Base-by-base conservation (phyloP, 2,329 filamentous ascomycete genomes). In the Pseudogymnoascus sp. region DNA sequence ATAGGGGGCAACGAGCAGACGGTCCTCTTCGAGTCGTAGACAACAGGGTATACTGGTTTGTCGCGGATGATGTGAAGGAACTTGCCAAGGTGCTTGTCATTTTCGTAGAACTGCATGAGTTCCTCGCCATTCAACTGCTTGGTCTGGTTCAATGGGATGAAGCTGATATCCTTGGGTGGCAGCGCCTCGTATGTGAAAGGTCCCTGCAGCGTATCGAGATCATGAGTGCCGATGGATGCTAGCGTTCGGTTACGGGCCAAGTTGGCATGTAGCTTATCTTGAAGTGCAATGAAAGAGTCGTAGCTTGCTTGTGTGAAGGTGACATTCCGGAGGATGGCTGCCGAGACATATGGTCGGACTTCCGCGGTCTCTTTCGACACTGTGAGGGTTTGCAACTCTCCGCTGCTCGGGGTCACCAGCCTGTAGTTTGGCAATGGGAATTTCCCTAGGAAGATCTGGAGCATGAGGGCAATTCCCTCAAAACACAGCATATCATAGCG, bases 211-310 rank as follows among this genome's bases (percentile, higher is more conserved):
- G 91, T 97, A 73, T 97, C 92, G 66, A 97, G 81, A 74, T 99
- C 93, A 76, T 99, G 94, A 3, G 94, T 99, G 69, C 94, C 94
- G 72, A 99, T 97, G 21, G 93, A 90, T n/a, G 97, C 93, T 55
- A 99, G 79, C 0, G 93, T 97, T 70, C 94, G 82, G 76, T 97
- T 90, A 65, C 94, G 86, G 59, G 94, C 95, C 68, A 99, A 80
- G 73, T 99, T 99, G 74, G 93, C 89, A 79, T 99, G 94, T 58
- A 99, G 84, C 80, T 99, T 99, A 78, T 99, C 95, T 79, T 99
- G 94, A 58, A 99, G 83, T 63, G 88, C 85, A 74, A 99, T 99
- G 89, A 99, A 99, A 72, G 92, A 97, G 69, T 96, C 91, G 76
- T 99, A 99, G 68, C 89, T 84, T 68, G 88, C 90, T 78, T 94